Evolutionary conservation across 2,329 filamentous ascomycete genomes (phyloP), one percentile per base, ranked within the genome.

Genomic region (Cladobotryum mycophilum): DNA sequence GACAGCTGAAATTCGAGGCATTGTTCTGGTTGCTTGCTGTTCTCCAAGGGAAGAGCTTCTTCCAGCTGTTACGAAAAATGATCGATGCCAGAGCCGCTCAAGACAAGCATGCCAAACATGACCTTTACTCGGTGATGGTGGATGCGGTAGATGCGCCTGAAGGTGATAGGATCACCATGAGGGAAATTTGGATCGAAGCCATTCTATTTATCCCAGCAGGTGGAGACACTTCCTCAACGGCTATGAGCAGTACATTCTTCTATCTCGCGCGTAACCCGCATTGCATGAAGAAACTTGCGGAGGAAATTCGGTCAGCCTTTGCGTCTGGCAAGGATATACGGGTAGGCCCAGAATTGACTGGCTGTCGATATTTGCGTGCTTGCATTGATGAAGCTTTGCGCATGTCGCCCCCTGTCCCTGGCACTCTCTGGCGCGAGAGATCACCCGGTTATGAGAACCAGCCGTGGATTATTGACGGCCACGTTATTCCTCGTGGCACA

Each of bases 331-430:
- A 70, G 13, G 67, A 71, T 1, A 70, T 74, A 41, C 55, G 57
- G 4, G 49, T 57, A 8, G 63, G 67, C 1, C 51, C 64, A 1
- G 56, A 55, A 5, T 56, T 75, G 1, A 65, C 60, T 37, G 49
- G 52, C 3, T 69, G 69, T 38, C 45, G 35, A 2, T 76, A 71
- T 49, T 62, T 76, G 2, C 60, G 63, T n/a, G 73, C 71, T 2
- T 70, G 68, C 42, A 61, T 76, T 20, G 41, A 49, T 30, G 47
- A 49, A 18, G 20, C 33, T 20, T 22, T 49, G 33, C 41, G 47
- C 34, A 44, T 48, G 40, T 25, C 25, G 15, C 45, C 45, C 15
- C 41, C 50, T 20, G 40, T 37, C 14, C 22, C 17, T 14, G 45
- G 14, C 15, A 14, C 40, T 9, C 18, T 49, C 14, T 48, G 51